Evolutionary conservation across 495 filamentous ascomycete genomes (phyloP).

Genomic region (Clavariopsis aquatica): DNA sequence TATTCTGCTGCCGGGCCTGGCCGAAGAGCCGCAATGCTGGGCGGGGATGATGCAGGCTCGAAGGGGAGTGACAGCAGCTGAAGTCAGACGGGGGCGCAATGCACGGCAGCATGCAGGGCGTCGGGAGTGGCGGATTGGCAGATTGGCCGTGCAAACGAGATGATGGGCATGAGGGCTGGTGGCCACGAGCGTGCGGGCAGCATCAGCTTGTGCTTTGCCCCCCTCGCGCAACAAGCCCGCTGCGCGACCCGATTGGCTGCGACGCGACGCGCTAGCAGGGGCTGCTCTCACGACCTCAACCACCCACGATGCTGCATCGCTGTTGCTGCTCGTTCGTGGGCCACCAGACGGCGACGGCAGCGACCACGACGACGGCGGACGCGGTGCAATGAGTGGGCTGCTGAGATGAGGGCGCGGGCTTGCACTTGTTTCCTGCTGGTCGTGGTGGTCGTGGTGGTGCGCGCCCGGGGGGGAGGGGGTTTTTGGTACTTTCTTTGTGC

Average conservation of each 20-base stretch:
- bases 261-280: constrained; percentile 13
- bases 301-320: constrained; percentile 27
- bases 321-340: constrained; percentile 11
- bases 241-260: constrained; percentile 17
- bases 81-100: constrained; percentile 10
- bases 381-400: constrained; percentile 22
- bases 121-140: constrained; percentile 19
- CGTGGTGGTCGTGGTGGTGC: too few species aligned
- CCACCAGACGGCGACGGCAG: constrained; percentile 1
- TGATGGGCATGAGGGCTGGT: constrained; percentile 27
- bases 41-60: background rate
- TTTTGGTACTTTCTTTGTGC: too few species aligned
- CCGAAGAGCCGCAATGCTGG: constrained; percentile 20
- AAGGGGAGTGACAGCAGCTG: constrained; percentile 15
- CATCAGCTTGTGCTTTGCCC: constrained; percentile 12
- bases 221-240: background rate
- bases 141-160: constrained; percentile 27
- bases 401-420: constrained; percentile 23
- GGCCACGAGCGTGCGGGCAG: background rate
- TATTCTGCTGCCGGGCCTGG: background rate
- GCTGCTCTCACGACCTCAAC: constrained; percentile 18
- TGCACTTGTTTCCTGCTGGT: too few species aligned
- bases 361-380: background rate
- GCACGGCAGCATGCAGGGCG: constrained; percentile 19
- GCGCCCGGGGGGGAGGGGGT: too few species aligned